These are phyloP conservation scores for Penicillium atrosanguineum DNA, from an alignment of 495 filamentous ascomycete genomes.

Conservation along the genomic window DNA sequence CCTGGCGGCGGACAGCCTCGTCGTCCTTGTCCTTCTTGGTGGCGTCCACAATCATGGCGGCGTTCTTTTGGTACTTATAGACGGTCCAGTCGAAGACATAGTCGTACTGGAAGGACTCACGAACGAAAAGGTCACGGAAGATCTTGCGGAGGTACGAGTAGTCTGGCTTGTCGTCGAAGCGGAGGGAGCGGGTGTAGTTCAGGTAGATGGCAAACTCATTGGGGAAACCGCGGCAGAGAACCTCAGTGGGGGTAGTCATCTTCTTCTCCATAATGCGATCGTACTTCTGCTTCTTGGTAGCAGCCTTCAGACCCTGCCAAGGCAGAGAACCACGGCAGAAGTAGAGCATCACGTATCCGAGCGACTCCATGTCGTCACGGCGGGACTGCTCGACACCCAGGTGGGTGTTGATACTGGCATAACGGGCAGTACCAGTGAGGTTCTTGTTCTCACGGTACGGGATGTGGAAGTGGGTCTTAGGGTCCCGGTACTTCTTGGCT, in stretches of 20 bases:
- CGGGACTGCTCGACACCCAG: slow-evolving; percentile 98
- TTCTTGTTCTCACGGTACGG: slow-evolving; percentile 99
- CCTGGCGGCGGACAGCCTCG: slow-evolving; percentile 63
- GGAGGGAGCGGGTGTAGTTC: slow-evolving; percentile 98
- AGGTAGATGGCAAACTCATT: slow-evolving; percentile 99
- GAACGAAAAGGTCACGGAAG: slow-evolving; percentile 99
- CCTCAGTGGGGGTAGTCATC: slow-evolving; percentile 99
- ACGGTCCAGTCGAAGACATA: slow-evolving; percentile 99
- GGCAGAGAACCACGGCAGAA: slow-evolving; percentile 99
- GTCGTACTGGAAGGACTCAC: slow-evolving; percentile 99
- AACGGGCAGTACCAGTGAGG: slow-evolving; percentile 97
- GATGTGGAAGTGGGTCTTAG: slow-evolving; percentile 99
- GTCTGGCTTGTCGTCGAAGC: slow-evolving; percentile 99
- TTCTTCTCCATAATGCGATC: slow-evolving; percentile 99
- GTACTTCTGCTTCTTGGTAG: slow-evolving; percentile 99
- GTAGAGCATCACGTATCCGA: slow-evolving; percentile 99
- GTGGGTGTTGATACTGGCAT: slow-evolving; percentile 99
- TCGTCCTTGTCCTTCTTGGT: slow-evolving; percentile 73
- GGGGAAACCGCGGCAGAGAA: slow-evolving; percentile 97
- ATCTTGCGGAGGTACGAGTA: slow-evolving; percentile 99
- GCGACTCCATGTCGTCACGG: slow-evolving; percentile 99
- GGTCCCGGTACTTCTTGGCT: slow-evolving; percentile 99
- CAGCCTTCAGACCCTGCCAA: slow-evolving; percentile 99
- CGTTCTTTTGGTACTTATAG: slow-evolving; percentile 99
- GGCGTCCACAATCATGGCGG: slow-evolving; percentile 80